Evolutionary conservation across 108 stramenopile genomes (phyloP).

Genomic region (Bacterosira constricta): DNA sequence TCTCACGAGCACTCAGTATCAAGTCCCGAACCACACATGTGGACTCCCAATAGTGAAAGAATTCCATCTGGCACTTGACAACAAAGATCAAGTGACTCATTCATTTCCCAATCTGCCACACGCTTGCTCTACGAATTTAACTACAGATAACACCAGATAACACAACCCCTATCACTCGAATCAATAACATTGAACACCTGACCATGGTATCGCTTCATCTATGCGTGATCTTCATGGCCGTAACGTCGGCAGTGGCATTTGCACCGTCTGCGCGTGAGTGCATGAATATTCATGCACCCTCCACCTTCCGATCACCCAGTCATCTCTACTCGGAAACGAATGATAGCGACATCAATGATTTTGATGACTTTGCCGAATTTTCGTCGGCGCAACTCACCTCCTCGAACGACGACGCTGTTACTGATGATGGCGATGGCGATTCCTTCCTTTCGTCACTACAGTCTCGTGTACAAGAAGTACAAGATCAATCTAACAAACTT

Average conservation of each 20-base stretch:
- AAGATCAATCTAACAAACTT: not conserved
- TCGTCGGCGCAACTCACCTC: not conserved
- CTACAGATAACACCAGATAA: too few species aligned
- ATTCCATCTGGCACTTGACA: too few species aligned
- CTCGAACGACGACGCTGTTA: not conserved
- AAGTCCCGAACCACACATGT: too few species aligned
- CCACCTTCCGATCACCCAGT: not conserved
- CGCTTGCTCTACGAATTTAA: too few species aligned
- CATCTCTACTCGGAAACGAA: not conserved
- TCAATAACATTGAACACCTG: too few species aligned
- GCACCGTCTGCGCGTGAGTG: not conserved
- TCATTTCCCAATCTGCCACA: too few species aligned
- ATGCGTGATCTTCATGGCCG: not conserved
- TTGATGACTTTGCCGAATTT: slow-evolving; percentile 4
- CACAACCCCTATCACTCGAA: too few species aligned
- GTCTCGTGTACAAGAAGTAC: not conserved
- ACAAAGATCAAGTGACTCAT: too few species aligned
- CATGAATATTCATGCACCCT: too few species aligned
- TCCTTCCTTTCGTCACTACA: slow-evolving; percentile 4
- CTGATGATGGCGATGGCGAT: not conserved
- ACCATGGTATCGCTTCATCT: not conserved
- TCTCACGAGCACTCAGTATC: too few species aligned
- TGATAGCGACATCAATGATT: not conserved
- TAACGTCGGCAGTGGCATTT: not conserved
- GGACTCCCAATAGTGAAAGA: too few species aligned